Base-by-base conservation (phyloP, 2,329 filamentous ascomycete species). In the Dactylellina haptotyla region DNA sequence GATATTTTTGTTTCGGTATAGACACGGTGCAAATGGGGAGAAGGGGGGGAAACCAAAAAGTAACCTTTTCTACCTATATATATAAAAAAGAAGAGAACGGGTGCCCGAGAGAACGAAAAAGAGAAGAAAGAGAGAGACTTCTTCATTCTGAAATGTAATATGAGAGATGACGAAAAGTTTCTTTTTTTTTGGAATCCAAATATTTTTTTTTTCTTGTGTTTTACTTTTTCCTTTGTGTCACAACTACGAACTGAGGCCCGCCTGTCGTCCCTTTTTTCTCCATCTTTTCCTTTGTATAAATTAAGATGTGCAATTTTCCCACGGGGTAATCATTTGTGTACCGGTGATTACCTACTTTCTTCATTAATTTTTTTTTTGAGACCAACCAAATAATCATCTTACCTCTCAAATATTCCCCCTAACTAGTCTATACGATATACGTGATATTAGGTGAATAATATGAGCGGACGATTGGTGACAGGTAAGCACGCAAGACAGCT, bases 141-240 rank as follows among this genome's bases (percentile, higher is more conserved):
- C 37, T 41, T 32, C n/a, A 59, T 45, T 25, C 37, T 3, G 45
- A 28, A 46, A 20, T 70, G 57, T 70, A 70, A 63, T 70, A 62
- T 61, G 64, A 62, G 63, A 67, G 56, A 61, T 28, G 65, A 70
- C 37, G 32, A 64, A 72, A 72, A 65, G 53, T 64, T 65, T 59
- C 45, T 39, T 62, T 53, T 48, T 51, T 41, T 58, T 34, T 28
- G 37, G 14, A n/a, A 41, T 41, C n/a, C n/a, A 16, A 46, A n/a
- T 18, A 39, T 45, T 41, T 14, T 14, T 34, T 16, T 43, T 26
- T 63, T 26, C 18, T 57, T 56, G n/a, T 62, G 45, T 25, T 25
- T 18, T 20, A 18, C 34, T 8, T 46, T 48, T 70, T 48, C 41
- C 25, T 39, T 61, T 50, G 26, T 37, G 28, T 41, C 10, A 20